Percentiles rank a stretch among this genome's conserved stretches.
Evolutionary conservation across 192 early-diverging fungal genomes (phyloP).

Genomic region (Cladochytrium replicatum): DNA sequence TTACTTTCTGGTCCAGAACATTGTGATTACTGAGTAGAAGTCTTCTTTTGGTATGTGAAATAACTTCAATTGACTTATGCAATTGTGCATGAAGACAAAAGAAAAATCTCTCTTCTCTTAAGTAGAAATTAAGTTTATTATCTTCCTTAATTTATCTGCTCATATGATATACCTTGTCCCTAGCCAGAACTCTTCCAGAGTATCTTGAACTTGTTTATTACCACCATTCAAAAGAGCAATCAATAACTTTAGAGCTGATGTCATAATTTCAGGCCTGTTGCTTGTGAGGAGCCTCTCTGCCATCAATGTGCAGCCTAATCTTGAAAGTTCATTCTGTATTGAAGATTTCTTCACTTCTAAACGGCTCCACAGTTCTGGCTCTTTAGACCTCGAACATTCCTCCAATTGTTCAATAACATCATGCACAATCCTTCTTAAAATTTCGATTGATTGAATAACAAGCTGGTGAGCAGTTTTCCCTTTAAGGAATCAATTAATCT

Average conservation of each 20-base stretch:
- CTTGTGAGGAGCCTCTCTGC: slow-evolving; percentile 19
- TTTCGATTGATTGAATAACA: no score
- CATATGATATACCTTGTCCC: slow-evolving; percentile 22
- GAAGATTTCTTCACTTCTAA: slow-evolving; percentile 13
- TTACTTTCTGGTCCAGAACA: no score
- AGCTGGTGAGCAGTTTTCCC: no score
- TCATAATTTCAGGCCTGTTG: slow-evolving; percentile 4
- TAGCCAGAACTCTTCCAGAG: slow-evolving; percentile 20
- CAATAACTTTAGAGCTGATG: slow-evolving; percentile 9
- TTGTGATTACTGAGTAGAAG: no score
- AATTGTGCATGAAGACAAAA: slow-evolving; percentile 25
- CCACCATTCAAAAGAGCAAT: slow-evolving; percentile 26
- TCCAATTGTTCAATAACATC: no score
- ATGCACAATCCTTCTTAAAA: no score
- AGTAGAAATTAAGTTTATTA: background rate
- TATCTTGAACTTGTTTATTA: slow-evolving; percentile 19
- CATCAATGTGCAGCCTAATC: slow-evolving; percentile 27
- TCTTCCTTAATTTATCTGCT: no score
- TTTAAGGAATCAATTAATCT: no score
- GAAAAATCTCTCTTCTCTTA: slow-evolving; percentile 27
- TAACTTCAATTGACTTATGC: slow-evolving; percentile 14
- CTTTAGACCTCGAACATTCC: slow-evolving; percentile 29
- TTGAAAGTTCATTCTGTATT: slow-evolving; percentile 14
- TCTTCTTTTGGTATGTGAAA: no score
- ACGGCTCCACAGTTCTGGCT: slow-evolving; percentile 18